Evolutionary conservation across 2,329 filamentous ascomycete species (phyloP), one percentile per base, ranked within the genome.

Genomic region (Scedosporium minutisporum): DNA sequence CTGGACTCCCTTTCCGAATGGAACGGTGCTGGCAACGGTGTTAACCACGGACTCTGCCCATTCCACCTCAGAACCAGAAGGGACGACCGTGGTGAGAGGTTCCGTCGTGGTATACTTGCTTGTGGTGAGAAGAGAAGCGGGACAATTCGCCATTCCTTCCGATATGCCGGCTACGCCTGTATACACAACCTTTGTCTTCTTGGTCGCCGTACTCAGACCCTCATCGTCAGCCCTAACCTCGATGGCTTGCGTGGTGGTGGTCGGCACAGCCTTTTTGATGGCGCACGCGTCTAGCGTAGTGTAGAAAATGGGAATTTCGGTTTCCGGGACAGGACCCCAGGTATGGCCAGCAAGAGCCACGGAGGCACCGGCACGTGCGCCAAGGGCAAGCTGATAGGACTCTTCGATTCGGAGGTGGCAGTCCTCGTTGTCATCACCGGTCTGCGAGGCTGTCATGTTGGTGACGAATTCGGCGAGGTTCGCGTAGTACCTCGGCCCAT

Each of bases 381-480:
- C 83, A 0, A 86, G 65, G 0, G 76, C 82, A 12, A 86, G 68
- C 10, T 76, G 71, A 67, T 83, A 86, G 1, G 74, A 72, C 65
- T 85, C 77, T 7, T 77, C 71, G 5, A 82, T 76, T 10, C 71
- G 71, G 4, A 85, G 63, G 2, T 72, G 64, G 64, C 83, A 85
- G 0, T 75, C 70, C 29, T 73, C 68, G 1, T 73, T 69, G 18
- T 71, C 70, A 42, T 42, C 38, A 16, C 38, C 38, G 3, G 67
- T 65, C 2, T 74, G 67, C 0, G 68, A 65, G 2, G 71, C 70
- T 0, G 80, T 82, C 42, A 85, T 69, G 64, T 81, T 82, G 12
- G 81, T 81, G 10, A 72, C 73, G 65, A 86, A 80, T 61, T 85
- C 77, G 29, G 81, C 82, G 3, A 86, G 67, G 65, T 85, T 76